phyloP scores from a whole-genome alignment of 768 basidiomycete genomes.

The Pleurotus salmoneostramineus region DNA sequence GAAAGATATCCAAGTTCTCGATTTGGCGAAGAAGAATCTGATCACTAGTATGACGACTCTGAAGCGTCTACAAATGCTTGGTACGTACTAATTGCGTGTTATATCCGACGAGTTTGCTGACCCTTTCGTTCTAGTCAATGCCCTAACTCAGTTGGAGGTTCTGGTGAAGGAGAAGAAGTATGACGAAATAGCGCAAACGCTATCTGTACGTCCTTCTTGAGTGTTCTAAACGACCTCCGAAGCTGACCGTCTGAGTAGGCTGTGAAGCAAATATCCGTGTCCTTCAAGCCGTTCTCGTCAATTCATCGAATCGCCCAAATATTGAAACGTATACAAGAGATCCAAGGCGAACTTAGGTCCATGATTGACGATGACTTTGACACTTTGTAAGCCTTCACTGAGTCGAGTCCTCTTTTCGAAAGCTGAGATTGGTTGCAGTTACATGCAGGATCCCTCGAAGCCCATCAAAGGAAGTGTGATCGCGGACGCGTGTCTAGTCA shows the following conservation, averaged over 20 bases:
- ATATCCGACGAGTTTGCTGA: neutral
- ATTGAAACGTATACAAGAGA: conserved; percentile 75
- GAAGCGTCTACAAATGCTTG: conserved; percentile 91
- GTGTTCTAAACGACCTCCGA: too few species aligned
- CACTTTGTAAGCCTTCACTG: conserved; percentile 63
- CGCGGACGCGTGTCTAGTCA: conserved; percentile 80
- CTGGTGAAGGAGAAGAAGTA: conserved; percentile 78
- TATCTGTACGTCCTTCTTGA: conserved; percentile 34
- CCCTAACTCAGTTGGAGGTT: conserved; percentile 75
- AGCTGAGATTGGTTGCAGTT: conserved; percentile 40
- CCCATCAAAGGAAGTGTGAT: conserved; percentile 63
- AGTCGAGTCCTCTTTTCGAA: neutral
- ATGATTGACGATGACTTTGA: conserved; percentile 91
- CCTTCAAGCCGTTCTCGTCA: conserved; percentile 76
- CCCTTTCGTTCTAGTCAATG: conserved; percentile 55
- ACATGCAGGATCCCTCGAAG: conserved; percentile 72
- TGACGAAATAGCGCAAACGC: conserved; percentile 75
- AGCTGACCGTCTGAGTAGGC: conserved; percentile 52
- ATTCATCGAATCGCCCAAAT: conserved; percentile 76
- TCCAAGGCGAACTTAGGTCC: conserved; percentile 77
- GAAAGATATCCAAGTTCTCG: conserved; percentile 92
- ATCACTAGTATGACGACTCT: conserved; percentile 85
- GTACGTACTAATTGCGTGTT: conserved; percentile 39
- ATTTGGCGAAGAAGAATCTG: conserved; percentile 91
- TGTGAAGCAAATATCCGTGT: conserved; percentile 78